These are phyloP conservation scores for Lactarius pseudohatsudake DNA, from an alignment of 768 basidiomycete genomes.

Conservation along the genomic window DNA sequence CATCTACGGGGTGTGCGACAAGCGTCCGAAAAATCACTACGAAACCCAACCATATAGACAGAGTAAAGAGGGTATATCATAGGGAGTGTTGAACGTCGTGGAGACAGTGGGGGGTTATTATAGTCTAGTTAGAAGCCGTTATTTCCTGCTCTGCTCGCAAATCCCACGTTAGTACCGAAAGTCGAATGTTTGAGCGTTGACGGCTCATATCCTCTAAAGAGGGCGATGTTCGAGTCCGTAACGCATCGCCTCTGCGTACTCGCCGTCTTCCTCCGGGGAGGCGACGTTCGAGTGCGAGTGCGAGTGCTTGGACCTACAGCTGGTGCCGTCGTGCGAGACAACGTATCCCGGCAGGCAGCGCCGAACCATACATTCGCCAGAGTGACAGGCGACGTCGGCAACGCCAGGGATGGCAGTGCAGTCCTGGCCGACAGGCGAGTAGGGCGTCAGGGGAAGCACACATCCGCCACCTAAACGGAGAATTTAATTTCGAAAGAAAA, in stretches of 20 bases:
- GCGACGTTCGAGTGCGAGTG: neutral
- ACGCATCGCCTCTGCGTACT: conserved; percentile 18
- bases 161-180: neutral
- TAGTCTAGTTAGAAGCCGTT: neutral
- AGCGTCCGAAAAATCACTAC: neutral
- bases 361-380: conserved; percentile 45
- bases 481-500: no score
- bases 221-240: conserved; percentile 34
- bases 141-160: neutral
- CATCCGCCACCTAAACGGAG: conserved; percentile 46
- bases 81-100: neutral
- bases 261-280: neutral
- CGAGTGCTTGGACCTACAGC: conserved; percentile 24
- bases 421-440: conserved; percentile 44
- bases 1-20: neutral
- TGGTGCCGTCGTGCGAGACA: conserved; percentile 26
- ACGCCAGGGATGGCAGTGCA: conserved; percentile 52
- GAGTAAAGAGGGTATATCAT: neutral
- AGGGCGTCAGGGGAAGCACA: conserved; percentile 36
- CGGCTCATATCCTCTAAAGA: conserved; percentile 3
- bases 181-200: no score
- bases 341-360: conserved; percentile 47
- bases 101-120: neutral
- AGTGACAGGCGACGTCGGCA: conserved; percentile 48
- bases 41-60: neutral